These are phyloP conservation scores for Purpureocillium lavendulum DNA, from an alignment of 2,329 filamentous ascomycete genomes.

Conservation along the genomic window DNA sequence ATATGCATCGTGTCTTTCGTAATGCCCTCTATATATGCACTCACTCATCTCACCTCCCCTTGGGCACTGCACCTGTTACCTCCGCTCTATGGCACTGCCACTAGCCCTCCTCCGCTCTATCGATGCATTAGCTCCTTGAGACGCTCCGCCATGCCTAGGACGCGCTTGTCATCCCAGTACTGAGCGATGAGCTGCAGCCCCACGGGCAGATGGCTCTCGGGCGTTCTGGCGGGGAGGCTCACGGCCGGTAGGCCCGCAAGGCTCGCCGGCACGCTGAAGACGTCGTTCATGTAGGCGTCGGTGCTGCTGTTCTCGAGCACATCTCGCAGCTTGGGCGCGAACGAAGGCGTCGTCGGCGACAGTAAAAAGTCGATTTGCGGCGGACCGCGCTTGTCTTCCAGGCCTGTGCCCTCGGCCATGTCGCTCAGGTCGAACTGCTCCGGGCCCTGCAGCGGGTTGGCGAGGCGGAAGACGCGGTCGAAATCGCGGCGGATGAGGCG, in stretches of 20 bases:
- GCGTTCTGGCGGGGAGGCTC: conserved; percentile 55
- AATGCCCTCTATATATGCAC: neutral
- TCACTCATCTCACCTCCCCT: too few relatives aligned
- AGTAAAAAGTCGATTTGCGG: conserved; percentile 75
- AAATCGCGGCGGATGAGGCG: conserved; percentile 82
- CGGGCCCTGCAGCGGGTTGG: conserved; percentile 57
- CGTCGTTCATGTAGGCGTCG: conserved; percentile 85
- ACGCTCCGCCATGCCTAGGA: conserved; percentile 49
- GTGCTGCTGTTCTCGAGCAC: conserved; percentile 48
- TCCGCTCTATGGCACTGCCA: neutral
- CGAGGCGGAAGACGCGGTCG: conserved; percentile 62
- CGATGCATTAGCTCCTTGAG: conserved; percentile 1
- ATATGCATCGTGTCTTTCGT: neutral
- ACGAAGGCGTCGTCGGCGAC: conserved; percentile 76
- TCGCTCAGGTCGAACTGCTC: conserved; percentile 50
- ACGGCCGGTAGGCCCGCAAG: conserved; percentile 84
- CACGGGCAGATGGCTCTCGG: conserved; percentile 23
- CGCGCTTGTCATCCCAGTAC: conserved; percentile 62
- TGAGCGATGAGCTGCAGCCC: conserved; percentile 77
- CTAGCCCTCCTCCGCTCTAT: neutral
- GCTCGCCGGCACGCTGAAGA: conserved; percentile 92
- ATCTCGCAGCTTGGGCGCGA: conserved; percentile 57
- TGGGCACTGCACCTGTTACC: too few relatives aligned
- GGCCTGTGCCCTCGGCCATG: conserved; percentile 42
- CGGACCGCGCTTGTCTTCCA: conserved; percentile 49